Evolutionary conservation across 352 stramenopile species (phyloP).

Genomic region (Saprolegnia parasitica): DNA sequence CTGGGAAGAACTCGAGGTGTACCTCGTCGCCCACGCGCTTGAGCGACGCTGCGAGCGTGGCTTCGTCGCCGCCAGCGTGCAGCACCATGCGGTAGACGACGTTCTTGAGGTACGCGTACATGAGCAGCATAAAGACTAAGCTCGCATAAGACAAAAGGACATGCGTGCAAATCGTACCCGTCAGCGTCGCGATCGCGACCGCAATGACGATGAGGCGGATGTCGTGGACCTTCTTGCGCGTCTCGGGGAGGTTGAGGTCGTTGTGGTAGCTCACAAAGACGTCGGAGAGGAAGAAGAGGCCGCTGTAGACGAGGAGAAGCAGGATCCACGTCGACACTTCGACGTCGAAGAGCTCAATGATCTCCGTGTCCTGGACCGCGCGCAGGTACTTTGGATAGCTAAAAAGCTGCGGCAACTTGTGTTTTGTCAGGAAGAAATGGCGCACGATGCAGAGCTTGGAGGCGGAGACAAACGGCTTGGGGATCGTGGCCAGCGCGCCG

Average conservation of each 20-base stretch:
- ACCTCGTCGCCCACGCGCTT: constrained; percentile 9
- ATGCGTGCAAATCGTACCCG: not conserved
- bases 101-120: constrained; percentile 15
- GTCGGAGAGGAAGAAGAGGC: constrained; percentile 21
- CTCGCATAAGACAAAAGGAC: constrained; percentile 8
- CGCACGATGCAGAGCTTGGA: constrained; percentile 23
- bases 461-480: not conserved
- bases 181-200: not conserved
- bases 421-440: constrained; percentile 27
- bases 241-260: not conserved
- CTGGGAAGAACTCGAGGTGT: not conserved
- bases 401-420: constrained; percentile 23
- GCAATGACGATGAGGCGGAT: constrained; percentile 13
- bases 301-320: constrained; percentile 19
- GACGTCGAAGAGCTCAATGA: constrained; percentile 27
- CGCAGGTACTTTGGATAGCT: constrained; percentile 26
- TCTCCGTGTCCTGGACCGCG: constrained; percentile 25
- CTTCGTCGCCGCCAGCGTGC: constrained; percentile 25
- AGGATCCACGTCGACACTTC: constrained; percentile 25
- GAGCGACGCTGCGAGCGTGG: constrained; percentile 7
- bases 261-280: constrained; percentile 9
- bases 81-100: constrained; percentile 23
- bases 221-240: constrained; percentile 5
- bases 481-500: not conserved
- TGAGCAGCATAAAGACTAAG: not conserved